Evolutionary conservation across 1,284 basidiomycete species (phyloP), one percentile per base, ranked within the genome.

Genomic region (Neonothopanus nambi): DNA sequence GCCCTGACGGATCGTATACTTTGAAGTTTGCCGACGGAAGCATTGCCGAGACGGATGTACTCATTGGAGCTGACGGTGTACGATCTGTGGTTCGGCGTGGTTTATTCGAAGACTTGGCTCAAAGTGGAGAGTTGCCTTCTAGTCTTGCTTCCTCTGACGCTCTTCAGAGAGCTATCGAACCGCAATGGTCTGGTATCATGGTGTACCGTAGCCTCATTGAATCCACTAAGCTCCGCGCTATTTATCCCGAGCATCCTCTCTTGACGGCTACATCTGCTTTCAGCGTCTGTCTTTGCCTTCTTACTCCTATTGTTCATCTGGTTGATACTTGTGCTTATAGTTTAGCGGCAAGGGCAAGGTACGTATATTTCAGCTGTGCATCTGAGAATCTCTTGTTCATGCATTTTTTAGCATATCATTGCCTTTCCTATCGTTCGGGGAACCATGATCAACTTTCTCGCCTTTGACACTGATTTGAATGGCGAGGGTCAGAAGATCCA

Each of bases 11-110:
- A 63, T n/a, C 77, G 75, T 55, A 72, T 70, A 28, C 67, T 80
- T 7, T 81, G 17, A 56, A 63, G 8, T 82, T 82, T 58, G 40
- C 65, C 4, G 76, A 81, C 53, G 78, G 76, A 3, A 65, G 71
- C 1, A 65, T 64, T 0, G 71, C 74, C 2, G 63, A 65, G 2
- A 77, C 26, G n/a, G n/a, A n/a, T n/a, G n/a, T n/a, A n/a, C n/a
- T n/a, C n/a, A n/a, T n/a, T n/a, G n/a, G n/a, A n/a, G 77, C 78
- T 0, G 80, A 82, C 55, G 80, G 80, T 0, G 56, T 65, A 42
- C 60, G 57, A 44, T 63, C 62, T 11, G 57, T 54, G 6, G 51
- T 60, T 5, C 56, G 63, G 7, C 42, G 24, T 21, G n/a, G 18
- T 40, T 13, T 55, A 13, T 51, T 68, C 33, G 44, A 43, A 17